phyloP scores from a whole-genome alignment of 2,329 filamentous ascomycete species.

The Fusarium musae region DNA sequence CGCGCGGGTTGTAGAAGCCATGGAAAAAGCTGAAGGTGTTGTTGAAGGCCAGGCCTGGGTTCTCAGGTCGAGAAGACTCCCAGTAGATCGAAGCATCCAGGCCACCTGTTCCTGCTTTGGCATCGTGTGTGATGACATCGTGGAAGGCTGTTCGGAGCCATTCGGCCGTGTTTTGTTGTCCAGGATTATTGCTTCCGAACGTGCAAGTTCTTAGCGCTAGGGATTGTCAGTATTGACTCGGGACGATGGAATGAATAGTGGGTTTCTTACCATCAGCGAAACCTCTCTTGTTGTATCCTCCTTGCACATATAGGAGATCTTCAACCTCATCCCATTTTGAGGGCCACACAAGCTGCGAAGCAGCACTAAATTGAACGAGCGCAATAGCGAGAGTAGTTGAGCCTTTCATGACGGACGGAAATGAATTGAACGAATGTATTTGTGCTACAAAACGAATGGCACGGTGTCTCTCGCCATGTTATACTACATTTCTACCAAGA shows the following conservation, averaged over 20 bases:
- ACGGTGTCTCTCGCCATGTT: neutral
- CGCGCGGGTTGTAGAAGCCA: conserved; percentile 7
- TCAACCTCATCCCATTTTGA: conserved; percentile 34
- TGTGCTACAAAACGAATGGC: neutral
- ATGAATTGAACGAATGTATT: neutral
- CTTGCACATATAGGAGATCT: conserved; percentile 19
- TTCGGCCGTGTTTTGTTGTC: conserved; percentile 41
- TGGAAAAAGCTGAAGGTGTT: conserved; percentile 50
- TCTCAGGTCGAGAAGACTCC: conserved; percentile 39
- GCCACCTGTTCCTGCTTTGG: conserved; percentile 34
- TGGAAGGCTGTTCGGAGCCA: conserved; percentile 45
- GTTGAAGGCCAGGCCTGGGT: conserved; percentile 35
- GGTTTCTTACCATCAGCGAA: conserved; percentile 10
- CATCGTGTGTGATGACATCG: conserved; percentile 41
- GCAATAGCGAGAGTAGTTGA: conserved; percentile 2
- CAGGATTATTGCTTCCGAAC: conserved; percentile 23
- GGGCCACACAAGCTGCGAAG: conserved; percentile 29
- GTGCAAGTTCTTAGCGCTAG: conserved; percentile 34
- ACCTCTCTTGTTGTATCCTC: conserved; percentile 4
- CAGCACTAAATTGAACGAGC: neutral
- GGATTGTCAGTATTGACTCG: neutral
- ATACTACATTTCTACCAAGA: neutral
- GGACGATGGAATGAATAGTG: fast-evolving
- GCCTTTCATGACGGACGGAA: conserved; percentile 9
- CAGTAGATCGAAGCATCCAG: conserved; percentile 43